Conservation (phyloP, 2,329 filamentous ascomycete genomes). For the Colletotrichum sp. region DNA sequence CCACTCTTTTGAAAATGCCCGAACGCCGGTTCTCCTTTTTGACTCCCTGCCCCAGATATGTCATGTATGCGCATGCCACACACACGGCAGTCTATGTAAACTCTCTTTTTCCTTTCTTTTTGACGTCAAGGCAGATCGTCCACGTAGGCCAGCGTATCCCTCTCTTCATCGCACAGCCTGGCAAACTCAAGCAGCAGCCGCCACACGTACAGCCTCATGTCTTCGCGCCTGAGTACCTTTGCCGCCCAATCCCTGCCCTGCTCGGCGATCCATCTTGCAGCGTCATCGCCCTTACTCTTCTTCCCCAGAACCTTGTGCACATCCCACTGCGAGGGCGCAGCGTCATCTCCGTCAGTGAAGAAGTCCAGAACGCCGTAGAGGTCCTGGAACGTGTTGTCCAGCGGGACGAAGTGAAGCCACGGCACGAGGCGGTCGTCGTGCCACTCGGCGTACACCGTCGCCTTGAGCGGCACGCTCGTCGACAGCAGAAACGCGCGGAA, state of each 20-base stretch:
- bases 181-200: constrained; percentile 65
- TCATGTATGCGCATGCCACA: background rate
- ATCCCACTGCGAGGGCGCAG: background rate
- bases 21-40: background rate
- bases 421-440: constrained; percentile 72
- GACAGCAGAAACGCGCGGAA: constrained; percentile 68
- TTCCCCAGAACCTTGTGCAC: constrained; percentile 11
- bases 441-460: constrained; percentile 77
- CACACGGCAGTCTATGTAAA: background rate
- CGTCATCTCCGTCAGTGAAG: constrained; percentile 57
- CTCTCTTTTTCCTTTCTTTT: background rate
- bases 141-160: constrained; percentile 48
- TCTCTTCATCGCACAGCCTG: constrained; percentile 50
- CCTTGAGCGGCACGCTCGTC: constrained; percentile 71
- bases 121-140: constrained; percentile 38
- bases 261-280: constrained; percentile 65
- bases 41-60: background rate
- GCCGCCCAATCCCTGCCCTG: constrained; percentile 66
- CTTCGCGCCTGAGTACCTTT: constrained; percentile 65
- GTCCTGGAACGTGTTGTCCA: constrained; percentile 73
- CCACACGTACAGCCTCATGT: constrained; percentile 72
- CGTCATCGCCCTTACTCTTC: constrained; percentile 48
- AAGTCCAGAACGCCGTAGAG: constrained; percentile 70
- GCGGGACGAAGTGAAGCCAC: constrained; percentile 76
- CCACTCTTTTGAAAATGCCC: background rate